A percentile compares a stretch with the other conserved stretches of the same genome.
Evolutionary conservation across 768 basidiomycete species (phyloP).

Genomic region (Tulasnella sp.): DNA sequence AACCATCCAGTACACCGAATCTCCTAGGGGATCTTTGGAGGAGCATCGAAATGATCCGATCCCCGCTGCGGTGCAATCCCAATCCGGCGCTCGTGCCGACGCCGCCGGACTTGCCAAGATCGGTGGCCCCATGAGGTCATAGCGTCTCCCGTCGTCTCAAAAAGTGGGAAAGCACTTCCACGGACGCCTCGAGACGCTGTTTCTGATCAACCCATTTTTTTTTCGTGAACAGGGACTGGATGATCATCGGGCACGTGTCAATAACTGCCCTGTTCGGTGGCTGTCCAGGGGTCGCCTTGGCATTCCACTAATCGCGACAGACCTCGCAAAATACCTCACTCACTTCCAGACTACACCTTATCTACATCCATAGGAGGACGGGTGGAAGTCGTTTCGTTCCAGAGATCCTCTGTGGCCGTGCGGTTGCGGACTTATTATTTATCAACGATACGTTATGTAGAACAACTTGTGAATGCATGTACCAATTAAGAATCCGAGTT

Average conservation of each 20-base stretch:
- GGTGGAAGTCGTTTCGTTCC: too few species aligned
- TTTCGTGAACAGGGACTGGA: not conserved
- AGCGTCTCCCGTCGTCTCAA: not conserved
- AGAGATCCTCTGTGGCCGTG: too few species aligned
- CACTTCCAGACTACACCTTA: too few species aligned
- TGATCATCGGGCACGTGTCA: not conserved
- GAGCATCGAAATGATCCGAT: not conserved
- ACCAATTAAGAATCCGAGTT: too few species aligned
- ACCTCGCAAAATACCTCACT: too few species aligned
- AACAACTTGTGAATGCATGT: too few species aligned
- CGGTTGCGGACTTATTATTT: too few species aligned
- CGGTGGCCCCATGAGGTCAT: not conserved
- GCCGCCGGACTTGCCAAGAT: not conserved
- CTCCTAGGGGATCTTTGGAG: not conserved
- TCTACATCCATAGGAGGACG: too few species aligned
- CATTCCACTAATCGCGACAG: too few species aligned
- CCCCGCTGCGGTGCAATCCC: not conserved
- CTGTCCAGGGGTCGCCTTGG: too few species aligned
- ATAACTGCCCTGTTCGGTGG: not conserved
- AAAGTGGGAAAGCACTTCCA: not conserved
- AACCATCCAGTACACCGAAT: constrained; percentile 15
- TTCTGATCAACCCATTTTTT: not conserved
- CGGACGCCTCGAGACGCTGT: not conserved
- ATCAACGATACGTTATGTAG: too few species aligned
- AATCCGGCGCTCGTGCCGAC: not conserved